These are phyloP conservation scores for Steccherinum ochraceum DNA, from an alignment of 768 basidiomycete species.

Conservation along the genomic window DNA sequence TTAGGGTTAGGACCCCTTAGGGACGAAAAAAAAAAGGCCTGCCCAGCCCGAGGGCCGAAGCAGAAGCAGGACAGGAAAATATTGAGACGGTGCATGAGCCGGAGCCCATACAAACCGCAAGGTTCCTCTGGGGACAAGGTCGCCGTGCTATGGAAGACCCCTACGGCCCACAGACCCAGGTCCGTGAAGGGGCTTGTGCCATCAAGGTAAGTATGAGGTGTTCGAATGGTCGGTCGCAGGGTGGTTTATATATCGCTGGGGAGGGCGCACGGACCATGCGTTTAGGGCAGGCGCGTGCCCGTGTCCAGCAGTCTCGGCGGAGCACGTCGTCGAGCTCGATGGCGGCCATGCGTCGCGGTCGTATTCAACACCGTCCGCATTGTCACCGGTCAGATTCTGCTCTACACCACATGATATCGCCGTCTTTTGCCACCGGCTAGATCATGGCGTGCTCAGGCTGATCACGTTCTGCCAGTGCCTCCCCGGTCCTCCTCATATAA, in stretches of 20 bases:
- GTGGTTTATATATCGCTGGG: conserved; percentile 14
- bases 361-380: neutral
- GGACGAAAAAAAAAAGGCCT: conserved; percentile 33
- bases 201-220: conserved; percentile 30
- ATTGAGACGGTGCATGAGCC: conserved; percentile 40
- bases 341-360: neutral
- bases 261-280: conserved; percentile 21
- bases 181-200: conserved; percentile 30
- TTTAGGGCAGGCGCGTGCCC: conserved; percentile 20
- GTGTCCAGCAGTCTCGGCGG: neutral
- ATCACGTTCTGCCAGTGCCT: neutral
- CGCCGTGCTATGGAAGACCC: conserved; percentile 45
- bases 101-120: conserved; percentile 40
- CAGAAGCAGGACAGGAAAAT: conserved; percentile 39
- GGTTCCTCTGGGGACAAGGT: conserved; percentile 45
- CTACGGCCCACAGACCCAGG: conserved; percentile 30
- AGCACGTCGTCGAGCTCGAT: neutral
- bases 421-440: too few relatives aligned
- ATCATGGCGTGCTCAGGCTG: neutral
- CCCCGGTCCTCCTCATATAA: neutral
- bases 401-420: neutral
- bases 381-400: neutral
- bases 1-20: conserved; percentile 23
- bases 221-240: conserved; percentile 1
- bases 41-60: conserved; percentile 48